Conservation (phyloP, 352 stramenopile species). For the Globisporangium apiculatum region DNA sequence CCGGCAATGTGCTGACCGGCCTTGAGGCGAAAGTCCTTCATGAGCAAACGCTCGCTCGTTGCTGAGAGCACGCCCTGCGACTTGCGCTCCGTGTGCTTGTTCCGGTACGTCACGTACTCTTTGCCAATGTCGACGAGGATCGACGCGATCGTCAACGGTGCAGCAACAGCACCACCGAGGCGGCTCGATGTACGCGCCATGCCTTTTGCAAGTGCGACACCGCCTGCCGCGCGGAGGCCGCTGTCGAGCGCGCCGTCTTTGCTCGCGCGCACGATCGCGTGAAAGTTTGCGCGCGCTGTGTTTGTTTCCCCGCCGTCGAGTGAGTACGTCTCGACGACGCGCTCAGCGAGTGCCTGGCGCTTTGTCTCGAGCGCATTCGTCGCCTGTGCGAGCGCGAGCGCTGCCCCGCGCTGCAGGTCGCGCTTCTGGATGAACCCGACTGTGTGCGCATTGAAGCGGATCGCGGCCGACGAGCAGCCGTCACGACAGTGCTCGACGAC, state of each 20-base stretch:
- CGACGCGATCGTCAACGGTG: conserved; percentile 71
- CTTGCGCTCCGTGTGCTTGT: conserved; percentile 67
- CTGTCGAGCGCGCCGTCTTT: conserved; percentile 78
- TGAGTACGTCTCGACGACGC: conserved; percentile 45
- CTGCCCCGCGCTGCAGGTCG: conserved; percentile 45
- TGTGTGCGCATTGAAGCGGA: conserved; percentile 27
- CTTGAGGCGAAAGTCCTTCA: conserved; percentile 77
- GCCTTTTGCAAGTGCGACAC: conserved; percentile 67
- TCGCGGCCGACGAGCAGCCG: conserved; percentile 25
- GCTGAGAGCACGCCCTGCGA: conserved; percentile 54
- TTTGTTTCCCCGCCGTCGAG: conserved; percentile 28
- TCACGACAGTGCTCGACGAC: conserved; percentile 43
- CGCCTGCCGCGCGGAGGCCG: conserved; percentile 67
- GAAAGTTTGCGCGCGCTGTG: conserved; percentile 22
- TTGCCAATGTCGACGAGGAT: conserved; percentile 85
- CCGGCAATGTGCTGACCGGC: conserved; percentile 75
- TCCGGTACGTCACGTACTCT: conserved; percentile 80
- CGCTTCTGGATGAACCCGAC: conserved; percentile 67
- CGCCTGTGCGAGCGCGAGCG: conserved; percentile 31
- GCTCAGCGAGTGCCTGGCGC: conserved; percentile 46
- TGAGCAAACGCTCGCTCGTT: conserved; percentile 75
- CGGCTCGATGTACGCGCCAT: conserved; percentile 53
- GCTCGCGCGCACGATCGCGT: conserved; percentile 47
- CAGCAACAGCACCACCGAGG: conserved; percentile 56
- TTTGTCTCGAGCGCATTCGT: conserved; percentile 44